Base-by-base conservation (phyloP, 805 yeast genomes). In the Priceomyces carsonii region DNA sequence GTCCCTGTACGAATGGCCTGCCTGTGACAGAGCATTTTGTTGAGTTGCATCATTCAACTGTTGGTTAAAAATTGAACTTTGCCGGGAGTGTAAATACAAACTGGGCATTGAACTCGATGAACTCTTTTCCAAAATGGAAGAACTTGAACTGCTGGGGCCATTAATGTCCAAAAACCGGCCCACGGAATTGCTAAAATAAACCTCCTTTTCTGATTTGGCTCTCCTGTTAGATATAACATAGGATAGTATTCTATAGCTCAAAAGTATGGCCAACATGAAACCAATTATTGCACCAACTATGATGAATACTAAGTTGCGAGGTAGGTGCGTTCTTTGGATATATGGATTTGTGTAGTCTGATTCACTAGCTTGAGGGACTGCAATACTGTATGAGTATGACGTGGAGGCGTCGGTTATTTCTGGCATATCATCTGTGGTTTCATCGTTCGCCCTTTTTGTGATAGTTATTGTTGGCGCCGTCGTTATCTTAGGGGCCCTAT, bases 261-360 rank as follows among this genome's bases (percentile, higher is more conserved):
- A 19, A 5, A 53, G 32, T 2, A 49, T 37, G 6, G 61, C 15
- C 1, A 58, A 39, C 3, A 42, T 29, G 6, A 48, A 35, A 3
- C 47, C 55, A 14, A 71, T 32, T 6, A 67, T 46, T 0, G 60
- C 55, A 4, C 75, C 77, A 5, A 68, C 54, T 3, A 67, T 53
- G 21, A 73, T 66, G 49, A 73, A 73, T 14, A 73, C 66, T 9
- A 73, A 48, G 15, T 69, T 67, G 12, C 53, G 48, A 2, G 67
- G 61, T 27, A 61, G 45, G 6, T 40, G 26, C 5, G 58, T 35
- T 14, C 35, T 32, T 6, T 38, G 33, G 7, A 69, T 50, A 38
- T 45, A 67, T 7, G 75, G 75, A 32, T 66, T 60, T 6, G 61
- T 59, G 71, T 27, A 14, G n/a, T 26, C 36, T 6, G 35, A 28